Evolutionary conservation across 768 basidiomycete species (phyloP).

Genomic region (Suillus ampliporus): DNA sequence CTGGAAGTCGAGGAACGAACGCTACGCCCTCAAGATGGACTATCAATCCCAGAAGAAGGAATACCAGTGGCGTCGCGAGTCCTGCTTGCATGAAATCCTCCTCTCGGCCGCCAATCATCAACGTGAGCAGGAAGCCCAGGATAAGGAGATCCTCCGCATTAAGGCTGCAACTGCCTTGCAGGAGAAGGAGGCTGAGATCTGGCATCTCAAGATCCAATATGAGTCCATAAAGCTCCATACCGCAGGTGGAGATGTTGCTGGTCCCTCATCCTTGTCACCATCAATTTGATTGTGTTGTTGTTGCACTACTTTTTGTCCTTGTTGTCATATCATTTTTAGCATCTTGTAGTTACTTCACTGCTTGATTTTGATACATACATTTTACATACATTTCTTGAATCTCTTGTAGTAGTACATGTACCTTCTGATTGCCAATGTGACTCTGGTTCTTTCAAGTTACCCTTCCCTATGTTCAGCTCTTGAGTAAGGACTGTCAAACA

Average conservation of each 20-base stretch:
- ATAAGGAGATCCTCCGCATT: not conserved
- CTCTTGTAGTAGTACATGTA: no score
- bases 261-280: not conserved
- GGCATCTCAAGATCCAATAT: not conserved
- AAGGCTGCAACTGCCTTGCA: not conserved
- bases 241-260: no score
- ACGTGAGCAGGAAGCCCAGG: not conserved
- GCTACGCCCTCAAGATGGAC: slow-evolving; percentile 1
- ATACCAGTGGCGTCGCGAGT: not conserved
- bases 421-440: no score
- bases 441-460: no score
- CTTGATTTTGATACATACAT: not conserved
- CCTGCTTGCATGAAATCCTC: not conserved
- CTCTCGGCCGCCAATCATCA: not conserved
- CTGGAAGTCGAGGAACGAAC: not conserved
- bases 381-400: not conserved
- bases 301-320: not conserved
- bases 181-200: not conserved
- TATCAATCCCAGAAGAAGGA: not conserved
- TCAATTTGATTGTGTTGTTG: not conserved
- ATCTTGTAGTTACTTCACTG: no score
- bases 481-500: no score
- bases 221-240: not conserved
- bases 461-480: no score
- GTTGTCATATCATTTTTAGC: not conserved